A percentile compares a stretch with the other conserved stretches of the same genome.
Evolutionary conservation across 176 grass and related monocot genomes (phyloP).

Genomic region (Oryza australiensis): DNA sequence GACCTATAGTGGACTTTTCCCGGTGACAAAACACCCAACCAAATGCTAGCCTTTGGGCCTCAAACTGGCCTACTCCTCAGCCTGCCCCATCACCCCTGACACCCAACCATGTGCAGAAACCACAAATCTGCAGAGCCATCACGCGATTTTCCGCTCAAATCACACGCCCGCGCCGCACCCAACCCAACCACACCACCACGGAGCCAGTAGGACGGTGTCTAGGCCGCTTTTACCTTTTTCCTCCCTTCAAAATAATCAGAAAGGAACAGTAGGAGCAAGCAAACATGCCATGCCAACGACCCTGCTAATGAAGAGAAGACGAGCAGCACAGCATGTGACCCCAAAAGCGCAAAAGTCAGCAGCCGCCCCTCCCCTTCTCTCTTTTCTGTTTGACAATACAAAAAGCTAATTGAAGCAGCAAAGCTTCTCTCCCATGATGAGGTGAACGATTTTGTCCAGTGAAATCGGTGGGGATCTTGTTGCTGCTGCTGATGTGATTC

Average conservation of each 20-base stretch:
- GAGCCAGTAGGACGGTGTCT: background rate
- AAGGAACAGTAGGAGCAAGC: background rate
- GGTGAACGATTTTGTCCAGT: background rate
- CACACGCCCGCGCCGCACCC: background rate
- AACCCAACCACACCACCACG: background rate
- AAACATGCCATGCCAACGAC: background rate
- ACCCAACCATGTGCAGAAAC: background rate
- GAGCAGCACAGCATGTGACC: background rate
- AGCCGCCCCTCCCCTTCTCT: background rate
- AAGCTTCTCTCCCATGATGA: background rate
- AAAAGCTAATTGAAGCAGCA: background rate
- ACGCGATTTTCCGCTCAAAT: background rate
- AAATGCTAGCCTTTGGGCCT: background rate
- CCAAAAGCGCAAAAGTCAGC: background rate
- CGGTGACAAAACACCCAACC: too few species aligned
- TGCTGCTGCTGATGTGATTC: background rate
- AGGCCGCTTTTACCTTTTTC: background rate
- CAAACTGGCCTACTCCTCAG: background rate
- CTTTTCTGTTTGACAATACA: conserved; percentile 6
- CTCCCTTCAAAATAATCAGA: background rate
- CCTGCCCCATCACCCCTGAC: background rate
- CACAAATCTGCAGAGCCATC: background rate
- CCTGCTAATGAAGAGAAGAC: background rate
- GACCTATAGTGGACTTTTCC: too few species aligned
- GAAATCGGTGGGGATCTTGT: background rate